Evolutionary conservation across 495 filamentous ascomycete species (phyloP).

Genomic region (Tuber aestivum): DNA sequence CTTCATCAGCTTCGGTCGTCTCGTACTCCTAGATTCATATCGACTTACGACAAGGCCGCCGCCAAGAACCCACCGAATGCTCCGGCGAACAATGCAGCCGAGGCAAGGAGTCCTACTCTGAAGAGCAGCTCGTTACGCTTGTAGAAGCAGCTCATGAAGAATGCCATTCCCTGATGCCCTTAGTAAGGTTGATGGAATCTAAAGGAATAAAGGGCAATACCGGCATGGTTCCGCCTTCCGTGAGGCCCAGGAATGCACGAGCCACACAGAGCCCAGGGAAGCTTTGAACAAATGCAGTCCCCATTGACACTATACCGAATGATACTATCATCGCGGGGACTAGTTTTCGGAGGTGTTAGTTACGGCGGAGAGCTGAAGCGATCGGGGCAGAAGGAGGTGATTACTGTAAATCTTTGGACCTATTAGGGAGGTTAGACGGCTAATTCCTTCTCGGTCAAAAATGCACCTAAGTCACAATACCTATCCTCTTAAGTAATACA

Average conservation of each 20-base stretch:
- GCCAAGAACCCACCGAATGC: constrained; percentile 75
- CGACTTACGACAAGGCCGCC: constrained; percentile 45
- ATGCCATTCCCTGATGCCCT: constrained; percentile 69
- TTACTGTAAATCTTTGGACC: constrained; percentile 38
- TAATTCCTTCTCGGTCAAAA: constrained; percentile 32
- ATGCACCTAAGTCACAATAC: constrained; percentile 54
- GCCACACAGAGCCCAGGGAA: constrained; percentile 27
- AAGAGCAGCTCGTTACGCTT: constrained; percentile 58
- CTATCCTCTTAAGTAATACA: constrained; percentile 66
- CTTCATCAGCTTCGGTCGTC: not conserved
- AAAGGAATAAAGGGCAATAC: constrained; percentile 21
- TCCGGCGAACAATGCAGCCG: constrained; percentile 65
- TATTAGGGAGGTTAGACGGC: constrained; percentile 9
- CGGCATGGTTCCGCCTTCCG: constrained; percentile 40
- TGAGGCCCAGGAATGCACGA: constrained; percentile 44
- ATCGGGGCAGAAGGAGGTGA: not conserved
- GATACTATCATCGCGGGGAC: constrained; percentile 66
- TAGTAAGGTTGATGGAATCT: constrained; percentile 47
- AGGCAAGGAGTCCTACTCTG: constrained; percentile 70
- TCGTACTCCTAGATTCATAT: constrained; percentile 26
- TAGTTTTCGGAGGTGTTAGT: constrained; percentile 45
- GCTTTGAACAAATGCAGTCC: constrained; percentile 56
- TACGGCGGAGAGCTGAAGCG: not conserved
- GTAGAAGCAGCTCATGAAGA: constrained; percentile 83
- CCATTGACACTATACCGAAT: constrained; percentile 59